A percentile compares a stretch with the other conserved stretches of the same genome.
Conservation (phyloP, 2,329 filamentous ascomycete species). For the Thelonectria rubi region DNA sequence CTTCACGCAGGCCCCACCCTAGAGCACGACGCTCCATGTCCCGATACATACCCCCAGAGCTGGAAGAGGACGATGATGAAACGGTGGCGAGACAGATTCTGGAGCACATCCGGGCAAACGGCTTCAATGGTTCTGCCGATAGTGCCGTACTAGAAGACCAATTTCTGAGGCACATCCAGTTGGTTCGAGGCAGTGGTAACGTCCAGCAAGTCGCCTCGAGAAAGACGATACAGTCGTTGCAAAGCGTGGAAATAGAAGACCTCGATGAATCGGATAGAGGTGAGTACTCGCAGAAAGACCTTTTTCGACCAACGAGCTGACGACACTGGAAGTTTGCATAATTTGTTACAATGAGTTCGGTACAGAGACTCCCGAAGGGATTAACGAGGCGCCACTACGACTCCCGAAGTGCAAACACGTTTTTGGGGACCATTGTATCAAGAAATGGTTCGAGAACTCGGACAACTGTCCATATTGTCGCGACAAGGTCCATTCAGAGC, state of each 20-base stretch:
- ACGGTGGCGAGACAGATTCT: constrained; percentile 25
- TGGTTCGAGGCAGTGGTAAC: constrained; percentile 54
- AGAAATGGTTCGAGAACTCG: constrained; percentile 71
- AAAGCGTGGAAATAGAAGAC: constrained; percentile 56
- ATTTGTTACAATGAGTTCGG: constrained; percentile 74
- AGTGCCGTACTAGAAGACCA: constrained; percentile 36
- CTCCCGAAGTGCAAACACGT: constrained; percentile 71
- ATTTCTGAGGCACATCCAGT: constrained; percentile 53
- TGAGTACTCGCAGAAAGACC: constrained; percentile 43
- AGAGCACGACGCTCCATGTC: constrained; percentile 41
- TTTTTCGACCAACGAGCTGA: constrained; percentile 20
- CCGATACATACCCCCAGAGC: constrained; percentile 39
- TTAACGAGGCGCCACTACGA: constrained; percentile 64
- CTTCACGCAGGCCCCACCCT: constrained; percentile 39
- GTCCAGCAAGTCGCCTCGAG: constrained; percentile 60
- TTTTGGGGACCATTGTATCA: constrained; percentile 71
- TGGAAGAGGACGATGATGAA: constrained; percentile 35
- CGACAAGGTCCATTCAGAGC: constrained; percentile 65
- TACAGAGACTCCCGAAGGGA: constrained; percentile 64
- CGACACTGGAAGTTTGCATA: constrained; percentile 58
- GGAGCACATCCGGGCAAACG: constrained; percentile 24
- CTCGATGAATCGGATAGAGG: constrained; percentile 58
- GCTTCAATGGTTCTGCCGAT: constrained; percentile 24
- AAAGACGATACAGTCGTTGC: constrained; percentile 55
- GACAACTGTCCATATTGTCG: constrained; percentile 72